A percentile compares a stretch with the other conserved stretches of the same genome.
These are phyloP conservation scores for Paramecium caudatum DNA, from an alignment of 73 alveolate genomes.

Conservation along the genomic window DNA sequence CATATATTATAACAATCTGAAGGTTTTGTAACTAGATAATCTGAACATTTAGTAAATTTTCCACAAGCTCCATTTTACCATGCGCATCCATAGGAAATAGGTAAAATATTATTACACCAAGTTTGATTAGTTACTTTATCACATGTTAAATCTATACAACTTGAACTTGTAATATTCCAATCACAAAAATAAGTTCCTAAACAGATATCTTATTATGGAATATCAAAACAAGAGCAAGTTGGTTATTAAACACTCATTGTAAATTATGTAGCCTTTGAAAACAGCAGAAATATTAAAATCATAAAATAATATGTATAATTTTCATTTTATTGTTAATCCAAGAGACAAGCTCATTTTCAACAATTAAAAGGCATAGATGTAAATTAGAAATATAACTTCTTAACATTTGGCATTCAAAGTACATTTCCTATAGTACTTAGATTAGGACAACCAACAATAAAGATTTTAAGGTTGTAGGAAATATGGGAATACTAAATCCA, in stretches of 20 bases:
- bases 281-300: not conserved
- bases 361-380: not conserved
- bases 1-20: constrained; percentile 7
- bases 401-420: not conserved
- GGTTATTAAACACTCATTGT: not conserved
- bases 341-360: not conserved
- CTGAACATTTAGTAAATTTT: not conserved
- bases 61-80: constrained; percentile 20
- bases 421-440: not conserved
- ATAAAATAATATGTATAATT: constrained; percentile 25
- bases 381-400: not conserved
- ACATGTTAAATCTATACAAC: not conserved
- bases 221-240: not conserved
- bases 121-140: constrained; percentile 11
- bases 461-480: constrained; percentile 13
- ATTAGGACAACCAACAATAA: constrained; percentile 4
- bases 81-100: constrained; percentile 22
- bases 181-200: not conserved
- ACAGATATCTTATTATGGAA: constrained; percentile 6
- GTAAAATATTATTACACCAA: not conserved
- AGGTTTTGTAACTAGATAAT: not conserved
- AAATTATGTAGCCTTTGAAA: not conserved
- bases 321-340: constrained; percentile 10
- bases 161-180: not conserved
- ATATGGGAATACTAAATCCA: not conserved